phyloP scores from a whole-genome alignment of 305 asterid genomes.

The Withania somnifera region DNA sequence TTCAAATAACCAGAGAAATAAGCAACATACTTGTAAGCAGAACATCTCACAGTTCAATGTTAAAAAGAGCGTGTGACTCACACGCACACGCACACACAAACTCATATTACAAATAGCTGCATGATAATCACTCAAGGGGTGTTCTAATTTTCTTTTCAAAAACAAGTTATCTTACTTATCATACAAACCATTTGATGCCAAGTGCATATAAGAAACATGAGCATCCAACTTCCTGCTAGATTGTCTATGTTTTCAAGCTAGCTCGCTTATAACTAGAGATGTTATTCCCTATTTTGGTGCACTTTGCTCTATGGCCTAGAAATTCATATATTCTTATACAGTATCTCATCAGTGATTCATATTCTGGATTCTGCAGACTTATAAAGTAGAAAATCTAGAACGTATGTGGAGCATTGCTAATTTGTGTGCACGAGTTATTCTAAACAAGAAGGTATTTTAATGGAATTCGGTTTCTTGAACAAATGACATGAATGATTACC shows the following conservation, averaged over 20 bases:
- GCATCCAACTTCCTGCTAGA: background rate
- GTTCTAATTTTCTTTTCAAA: background rate
- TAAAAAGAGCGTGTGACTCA: too few species aligned
- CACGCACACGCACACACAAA: background rate
- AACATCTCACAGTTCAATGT: background rate
- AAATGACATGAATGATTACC: conserved; percentile 24
- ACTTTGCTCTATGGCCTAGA: background rate
- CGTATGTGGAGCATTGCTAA: background rate
- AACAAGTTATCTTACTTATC: background rate
- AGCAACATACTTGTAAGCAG: background rate
- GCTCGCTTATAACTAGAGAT: background rate
- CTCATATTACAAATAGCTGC: background rate
- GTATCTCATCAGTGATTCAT: background rate
- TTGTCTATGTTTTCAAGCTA: background rate
- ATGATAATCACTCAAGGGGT: background rate
- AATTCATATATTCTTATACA: background rate
- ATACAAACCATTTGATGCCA: background rate
- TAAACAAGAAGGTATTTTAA: background rate
- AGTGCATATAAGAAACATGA: background rate
- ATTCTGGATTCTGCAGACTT: background rate
- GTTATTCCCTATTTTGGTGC: background rate
- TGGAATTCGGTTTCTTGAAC: too few species aligned
- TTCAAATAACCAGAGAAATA: background rate
- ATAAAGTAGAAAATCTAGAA: background rate
- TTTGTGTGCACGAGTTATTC: background rate